Conservation (phyloP, 192 early-diverging fungal species). For the Spizellomyces sp. region DNA sequence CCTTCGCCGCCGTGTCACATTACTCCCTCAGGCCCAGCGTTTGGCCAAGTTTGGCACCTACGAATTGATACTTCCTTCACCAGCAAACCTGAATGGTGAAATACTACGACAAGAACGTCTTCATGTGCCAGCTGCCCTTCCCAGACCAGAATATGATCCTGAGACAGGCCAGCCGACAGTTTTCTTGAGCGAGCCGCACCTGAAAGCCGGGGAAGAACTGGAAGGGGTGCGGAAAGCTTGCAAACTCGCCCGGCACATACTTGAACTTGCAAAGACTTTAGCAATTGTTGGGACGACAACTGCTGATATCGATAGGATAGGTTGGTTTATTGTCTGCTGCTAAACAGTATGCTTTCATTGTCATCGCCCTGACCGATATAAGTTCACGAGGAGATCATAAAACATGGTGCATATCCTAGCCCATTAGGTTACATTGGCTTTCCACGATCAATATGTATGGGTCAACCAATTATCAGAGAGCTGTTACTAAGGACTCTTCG, state of each 20-base stretch:
- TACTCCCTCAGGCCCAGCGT: constrained; percentile 12
- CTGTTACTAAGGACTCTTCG: neutral
- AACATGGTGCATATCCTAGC: constrained; percentile 67
- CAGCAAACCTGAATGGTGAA: neutral
- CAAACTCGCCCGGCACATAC: constrained; percentile 13
- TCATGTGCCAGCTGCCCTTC: constrained; percentile 20
- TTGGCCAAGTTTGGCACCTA: constrained; percentile 22
- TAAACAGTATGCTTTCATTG: neutral
- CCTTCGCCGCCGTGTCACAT: neutral
- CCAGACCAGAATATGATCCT: constrained; percentile 21
- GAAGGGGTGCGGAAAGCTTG: constrained; percentile 16
- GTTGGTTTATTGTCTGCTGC: neutral
- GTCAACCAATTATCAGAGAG: neutral
- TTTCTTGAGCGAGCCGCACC: constrained; percentile 9
- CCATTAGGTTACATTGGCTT: constrained; percentile 80
- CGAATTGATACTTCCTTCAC: constrained; percentile 19
- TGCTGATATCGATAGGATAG: constrained; percentile 24
- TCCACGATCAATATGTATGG: constrained; percentile 67
- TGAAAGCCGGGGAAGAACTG: constrained; percentile 15
- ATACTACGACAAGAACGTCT: neutral
- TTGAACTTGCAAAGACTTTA: neutral
- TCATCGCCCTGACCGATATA: neutral
- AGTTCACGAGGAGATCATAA: constrained; percentile 62
- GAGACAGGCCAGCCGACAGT: constrained; percentile 21
- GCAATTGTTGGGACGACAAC: constrained; percentile 18